Evolutionary conservation across 352 stramenopile species (phyloP).

Genomic region (Phytophthora meadii): DNA sequence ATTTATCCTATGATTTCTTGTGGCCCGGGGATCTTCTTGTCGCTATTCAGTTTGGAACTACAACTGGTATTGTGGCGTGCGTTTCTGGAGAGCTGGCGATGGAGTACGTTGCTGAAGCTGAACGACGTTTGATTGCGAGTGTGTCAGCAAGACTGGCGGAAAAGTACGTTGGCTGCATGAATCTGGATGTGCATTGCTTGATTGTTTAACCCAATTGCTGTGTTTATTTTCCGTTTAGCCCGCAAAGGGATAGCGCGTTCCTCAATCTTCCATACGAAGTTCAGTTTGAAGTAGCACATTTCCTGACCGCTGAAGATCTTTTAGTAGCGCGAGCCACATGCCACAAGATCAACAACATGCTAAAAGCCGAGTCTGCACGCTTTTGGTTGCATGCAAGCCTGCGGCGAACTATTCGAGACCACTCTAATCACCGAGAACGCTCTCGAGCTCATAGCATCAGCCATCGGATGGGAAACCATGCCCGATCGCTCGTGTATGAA

Average conservation of each 20-base stretch:
- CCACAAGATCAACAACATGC: constrained; percentile 84
- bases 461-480: constrained; percentile 55
- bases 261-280: constrained; percentile 83
- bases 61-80: constrained; percentile 69
- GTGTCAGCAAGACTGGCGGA: constrained; percentile 50
- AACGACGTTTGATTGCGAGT: constrained; percentile 67
- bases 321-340: constrained; percentile 75
- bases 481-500: constrained; percentile 82
- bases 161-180: constrained; percentile 38
- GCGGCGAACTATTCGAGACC: constrained; percentile 69
- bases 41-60: constrained; percentile 79
- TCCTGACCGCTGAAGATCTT: constrained; percentile 79
- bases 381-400: constrained; percentile 88
- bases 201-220: constrained; percentile 8
- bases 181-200: not conserved
- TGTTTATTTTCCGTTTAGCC: constrained; percentile 38
- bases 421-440: constrained; percentile 50
- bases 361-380: constrained; percentile 81
- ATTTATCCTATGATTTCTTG: constrained; percentile 71
- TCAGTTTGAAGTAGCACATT: constrained; percentile 81
- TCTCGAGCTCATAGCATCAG: constrained; percentile 56
- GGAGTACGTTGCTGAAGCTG: constrained; percentile 66
- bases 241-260: constrained; percentile 67
- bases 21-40: constrained; percentile 76
- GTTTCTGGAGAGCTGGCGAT: constrained; percentile 76